A percentile compares a stretch with the other conserved stretches of the same genome.
Evolutionary conservation across 768 basidiomycete genomes (phyloP).

Genomic region (Ramaria sp.): DNA sequence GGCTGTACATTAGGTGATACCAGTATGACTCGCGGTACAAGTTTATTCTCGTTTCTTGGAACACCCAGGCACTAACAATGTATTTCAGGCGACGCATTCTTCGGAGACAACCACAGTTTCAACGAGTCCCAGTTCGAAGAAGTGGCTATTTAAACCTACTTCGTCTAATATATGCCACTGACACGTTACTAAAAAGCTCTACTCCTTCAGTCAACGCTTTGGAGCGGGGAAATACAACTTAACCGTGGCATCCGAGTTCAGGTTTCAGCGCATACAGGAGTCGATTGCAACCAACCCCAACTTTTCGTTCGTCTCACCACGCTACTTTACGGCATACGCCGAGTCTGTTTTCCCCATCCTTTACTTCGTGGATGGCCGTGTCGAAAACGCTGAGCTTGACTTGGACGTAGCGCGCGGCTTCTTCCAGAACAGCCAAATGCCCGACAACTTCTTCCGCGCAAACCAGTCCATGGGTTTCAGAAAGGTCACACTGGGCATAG

Average conservation of each 20-base stretch:
- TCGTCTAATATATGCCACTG: not conserved
- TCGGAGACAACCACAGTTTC: too few species aligned
- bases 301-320: constrained; percentile 2
- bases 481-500: not conserved
- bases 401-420: constrained; percentile 1
- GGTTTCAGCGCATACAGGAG: constrained; percentile 2
- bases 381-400: not conserved
- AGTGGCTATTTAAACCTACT: not conserved
- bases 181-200: not conserved
- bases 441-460: not conserved
- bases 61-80: not conserved
- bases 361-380: constrained; percentile 5
- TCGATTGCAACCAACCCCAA: constrained; percentile 5
- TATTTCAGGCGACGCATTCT: too few species aligned
- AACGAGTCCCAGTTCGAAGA: not conserved
- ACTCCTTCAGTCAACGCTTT: not conserved
- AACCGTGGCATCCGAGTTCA: not conserved
- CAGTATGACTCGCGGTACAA: too few species aligned
- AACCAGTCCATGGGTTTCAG: not conserved
- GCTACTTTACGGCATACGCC: not conserved
- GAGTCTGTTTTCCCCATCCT: constrained; percentile 6
- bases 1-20: constrained; percentile 5
- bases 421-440: not conserved
- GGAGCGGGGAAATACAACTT: not conserved
- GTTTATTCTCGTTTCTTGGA: not conserved